phyloP scores from a whole-genome alignment of 352 stramenopile species.

The Globisporangium lucens region DNA sequence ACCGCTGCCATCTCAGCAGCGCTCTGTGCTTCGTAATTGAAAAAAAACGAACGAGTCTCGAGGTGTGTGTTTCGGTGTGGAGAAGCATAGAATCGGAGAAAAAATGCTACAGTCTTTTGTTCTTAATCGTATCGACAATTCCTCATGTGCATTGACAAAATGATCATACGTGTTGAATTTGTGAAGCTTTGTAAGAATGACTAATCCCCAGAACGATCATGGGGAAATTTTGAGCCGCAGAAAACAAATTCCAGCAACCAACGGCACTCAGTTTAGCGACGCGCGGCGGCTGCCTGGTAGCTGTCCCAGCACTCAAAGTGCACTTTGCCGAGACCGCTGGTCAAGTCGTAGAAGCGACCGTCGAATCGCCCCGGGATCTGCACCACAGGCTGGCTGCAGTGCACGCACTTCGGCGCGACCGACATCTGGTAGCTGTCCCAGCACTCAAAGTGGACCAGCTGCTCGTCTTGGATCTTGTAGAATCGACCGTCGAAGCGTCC shows the following conservation, averaged over 20 bases:
- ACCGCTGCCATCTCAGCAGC: not conserved
- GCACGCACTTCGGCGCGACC: constrained; percentile 73
- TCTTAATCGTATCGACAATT: not conserved
- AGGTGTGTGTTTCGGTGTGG: not conserved
- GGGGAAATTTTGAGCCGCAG: not conserved
- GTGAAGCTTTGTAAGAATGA: not conserved
- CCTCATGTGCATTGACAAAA: not conserved
- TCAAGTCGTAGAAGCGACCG: constrained; percentile 83
- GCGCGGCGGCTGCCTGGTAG: constrained; percentile 37
- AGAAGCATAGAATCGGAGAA: not conserved
- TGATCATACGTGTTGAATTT: not conserved
- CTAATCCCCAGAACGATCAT: not conserved
- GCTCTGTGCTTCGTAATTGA: constrained; percentile 8
- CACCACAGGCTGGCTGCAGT: constrained; percentile 70
- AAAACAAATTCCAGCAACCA: not conserved
- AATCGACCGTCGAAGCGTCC: constrained; percentile 80
- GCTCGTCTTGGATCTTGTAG: constrained; percentile 73
- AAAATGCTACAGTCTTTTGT: not conserved
- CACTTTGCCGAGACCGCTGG: constrained; percentile 69
- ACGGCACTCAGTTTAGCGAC: constrained; percentile 1
- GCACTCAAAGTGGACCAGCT: constrained; percentile 84
- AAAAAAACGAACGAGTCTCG: not conserved
- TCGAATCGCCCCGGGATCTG: constrained; percentile 73
- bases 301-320: constrained; percentile 86
- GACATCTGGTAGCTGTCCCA: constrained; percentile 78